Conservation (phyloP, 2,329 filamentous ascomycete genomes). For the Bipolaris cookei region DNA sequence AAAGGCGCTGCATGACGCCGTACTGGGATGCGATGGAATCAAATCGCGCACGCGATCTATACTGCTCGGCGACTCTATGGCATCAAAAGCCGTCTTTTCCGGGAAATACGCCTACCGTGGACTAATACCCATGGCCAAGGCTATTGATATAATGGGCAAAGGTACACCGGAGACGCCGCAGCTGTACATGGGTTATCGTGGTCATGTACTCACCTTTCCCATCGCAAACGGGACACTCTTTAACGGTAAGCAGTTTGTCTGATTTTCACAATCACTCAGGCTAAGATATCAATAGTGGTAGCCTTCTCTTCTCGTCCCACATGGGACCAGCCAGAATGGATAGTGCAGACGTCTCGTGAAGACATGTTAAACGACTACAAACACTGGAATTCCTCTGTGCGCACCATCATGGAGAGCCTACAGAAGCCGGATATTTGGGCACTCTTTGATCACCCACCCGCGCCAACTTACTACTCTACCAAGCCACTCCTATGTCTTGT, state of each 20-base stretch:
- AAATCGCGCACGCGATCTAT: slow-evolving; percentile 62
- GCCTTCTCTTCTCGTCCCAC: slow-evolving; percentile 30
- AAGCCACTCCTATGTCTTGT: slow-evolving; percentile 53
- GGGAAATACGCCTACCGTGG: slow-evolving; percentile 68
- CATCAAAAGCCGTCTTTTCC: slow-evolving; percentile 57
- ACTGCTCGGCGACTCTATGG: slow-evolving; percentile 56
- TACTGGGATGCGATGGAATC: slow-evolving; percentile 70
- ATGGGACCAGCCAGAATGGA: slow-evolving; percentile 36
- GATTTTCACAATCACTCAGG: background rate
- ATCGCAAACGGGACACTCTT: slow-evolving; percentile 5
- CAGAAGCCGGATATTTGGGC: slow-evolving; percentile 58
- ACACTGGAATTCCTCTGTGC: slow-evolving; percentile 29
- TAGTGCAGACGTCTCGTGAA: slow-evolving; percentile 32
- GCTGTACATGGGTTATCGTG: slow-evolving; percentile 64
- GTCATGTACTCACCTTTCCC: slow-evolving; percentile 50
- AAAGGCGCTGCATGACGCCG: slow-evolving; percentile 53
- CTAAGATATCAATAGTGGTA: slow-evolving; percentile 27
- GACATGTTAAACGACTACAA: slow-evolving; percentile 39
- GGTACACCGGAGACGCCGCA: slow-evolving; percentile 57
- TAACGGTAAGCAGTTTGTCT: background rate
- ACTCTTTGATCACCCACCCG: slow-evolving; percentile 56
- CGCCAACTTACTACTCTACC: slow-evolving; percentile 48
- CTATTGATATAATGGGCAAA: slow-evolving; percentile 56
- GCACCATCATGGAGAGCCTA: slow-evolving; percentile 42
- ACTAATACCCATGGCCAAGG: slow-evolving; percentile 65